Evolutionary conservation across 352 stramenopile genomes (phyloP).

Genomic region (Thraustotheca clavata): DNA sequence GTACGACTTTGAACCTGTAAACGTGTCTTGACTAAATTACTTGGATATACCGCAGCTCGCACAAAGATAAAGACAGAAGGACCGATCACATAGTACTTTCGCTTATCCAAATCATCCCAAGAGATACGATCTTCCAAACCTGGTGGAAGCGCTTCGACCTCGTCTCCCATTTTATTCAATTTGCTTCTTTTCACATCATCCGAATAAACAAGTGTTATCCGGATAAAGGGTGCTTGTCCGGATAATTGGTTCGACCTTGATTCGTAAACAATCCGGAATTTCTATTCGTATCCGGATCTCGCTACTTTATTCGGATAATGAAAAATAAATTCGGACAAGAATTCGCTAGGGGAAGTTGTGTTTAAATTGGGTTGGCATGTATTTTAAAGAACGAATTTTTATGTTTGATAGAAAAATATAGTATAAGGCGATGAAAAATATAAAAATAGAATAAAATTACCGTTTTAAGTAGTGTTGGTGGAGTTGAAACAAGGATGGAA

Average conservation of each 20-base stretch:
- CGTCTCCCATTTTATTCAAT: not conserved
- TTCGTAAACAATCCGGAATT: no score
- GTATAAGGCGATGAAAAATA: no score
- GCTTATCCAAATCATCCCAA: slow-evolving; percentile 87
- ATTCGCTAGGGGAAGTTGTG: no score
- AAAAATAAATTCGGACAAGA: no score
- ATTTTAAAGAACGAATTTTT: no score
- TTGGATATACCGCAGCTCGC: slow-evolving; percentile 77
- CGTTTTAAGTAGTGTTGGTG: no score
- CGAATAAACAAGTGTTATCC: not conserved
- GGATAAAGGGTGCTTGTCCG: slow-evolving; percentile 7
- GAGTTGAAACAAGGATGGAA: no score
- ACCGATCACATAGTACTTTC: slow-evolving; percentile 77
- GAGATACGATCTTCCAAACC: slow-evolving; percentile 55
- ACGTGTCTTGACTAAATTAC: slow-evolving; percentile 83
- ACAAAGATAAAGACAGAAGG: slow-evolving; percentile 77
- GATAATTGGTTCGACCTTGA: slow-evolving; percentile 12
- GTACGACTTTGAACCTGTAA: slow-evolving; percentile 74
- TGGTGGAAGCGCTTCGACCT: slow-evolving; percentile 6
- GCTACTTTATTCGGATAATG: no score
- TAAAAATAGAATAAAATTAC: no score
- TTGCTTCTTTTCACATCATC: not conserved
- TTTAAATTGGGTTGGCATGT: not conserved
- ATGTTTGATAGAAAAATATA: no score
- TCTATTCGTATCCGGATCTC: not conserved